Base-by-base conservation (phyloP, 2,329 filamentous ascomycete species). In the Beauveria varroae region DNA sequence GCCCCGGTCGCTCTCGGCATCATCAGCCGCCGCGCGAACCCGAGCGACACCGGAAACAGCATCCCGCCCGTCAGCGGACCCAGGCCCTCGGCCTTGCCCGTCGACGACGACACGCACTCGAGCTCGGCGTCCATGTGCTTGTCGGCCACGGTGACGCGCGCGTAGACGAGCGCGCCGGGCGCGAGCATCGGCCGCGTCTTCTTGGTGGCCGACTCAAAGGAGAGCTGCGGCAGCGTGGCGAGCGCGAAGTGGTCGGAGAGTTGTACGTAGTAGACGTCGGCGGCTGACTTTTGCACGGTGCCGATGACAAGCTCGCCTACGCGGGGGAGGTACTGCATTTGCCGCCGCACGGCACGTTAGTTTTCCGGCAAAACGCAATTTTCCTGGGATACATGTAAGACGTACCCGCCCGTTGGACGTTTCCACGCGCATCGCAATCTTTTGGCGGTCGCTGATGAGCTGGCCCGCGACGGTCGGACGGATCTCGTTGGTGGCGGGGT, bases 151-250 rank as follows among this genome's bases (percentile, higher is more conserved):
- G 84, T 79, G 49, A 99, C 86, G 64, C 93, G 89, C 43, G 93
- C 93, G 76, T 98, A 98, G 41, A 98, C 91, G 30, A 97, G 78
- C 57, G 91, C 86, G 43, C 91, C 91, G 16, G 85, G 70, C 30
- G 81, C 78, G 49, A 98, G 83, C 65, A 90, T 82, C 0, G 95
- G 95, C 1, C 93, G 83, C 3, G 91, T 96, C 77, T 98, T 98
- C 74, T 93, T 95, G 50, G 89, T 91, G 20, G 92, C 95, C 65
- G 87, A 86, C 75, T 98, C 93, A 73, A 99, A 99, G n/a, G 92
- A 86, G 22, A 98, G 82, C 66, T 96, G 90, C 0, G 90, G 91
- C 1, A 98, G 85, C 20, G 90, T 79, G 1, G 90, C 91, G 62
- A 83, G 76, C 2, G 80, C 70, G 4, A 83, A 82, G 70, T 86